These are phyloP conservation scores for Dioszegia hungarica DNA, from an alignment of 768 basidiomycete species.

Conservation along the genomic window DNA sequence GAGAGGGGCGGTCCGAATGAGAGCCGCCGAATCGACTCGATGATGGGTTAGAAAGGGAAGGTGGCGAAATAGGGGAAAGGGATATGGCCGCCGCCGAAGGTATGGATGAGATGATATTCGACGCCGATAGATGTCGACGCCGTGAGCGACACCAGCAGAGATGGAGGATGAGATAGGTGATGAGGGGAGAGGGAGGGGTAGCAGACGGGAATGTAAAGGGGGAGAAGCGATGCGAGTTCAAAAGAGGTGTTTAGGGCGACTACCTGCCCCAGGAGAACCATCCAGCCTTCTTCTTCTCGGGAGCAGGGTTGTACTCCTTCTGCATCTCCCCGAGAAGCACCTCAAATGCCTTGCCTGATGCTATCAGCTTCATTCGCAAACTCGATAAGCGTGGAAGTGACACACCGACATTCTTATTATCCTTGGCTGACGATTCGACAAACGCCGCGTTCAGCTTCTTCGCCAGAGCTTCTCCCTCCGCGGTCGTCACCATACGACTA, in stretches of 20 bases:
- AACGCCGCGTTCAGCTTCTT: conserved; percentile 68
- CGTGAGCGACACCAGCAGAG: too few species aligned
- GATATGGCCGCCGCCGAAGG: too few species aligned
- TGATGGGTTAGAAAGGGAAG: too few species aligned
- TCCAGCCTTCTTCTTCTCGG: conserved; percentile 46
- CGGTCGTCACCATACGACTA: conserved; percentile 54
- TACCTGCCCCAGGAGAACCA: conserved; percentile 41
- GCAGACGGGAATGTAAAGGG: neutral
- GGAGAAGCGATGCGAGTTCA: neutral
- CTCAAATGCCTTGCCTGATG: conserved; percentile 45
- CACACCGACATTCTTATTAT: conserved; percentile 81
- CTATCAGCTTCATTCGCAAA: too few species aligned
- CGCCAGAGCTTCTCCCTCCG: conserved; percentile 73
- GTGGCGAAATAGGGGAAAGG: too few species aligned
- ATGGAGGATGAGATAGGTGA: too few species aligned
- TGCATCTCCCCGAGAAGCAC: conserved; percentile 47
- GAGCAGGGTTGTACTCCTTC: conserved; percentile 46
- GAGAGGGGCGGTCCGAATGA: too few species aligned
- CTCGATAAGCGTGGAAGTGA: too few species aligned
- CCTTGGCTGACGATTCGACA: conserved; percentile 84
- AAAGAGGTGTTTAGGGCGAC: neutral
- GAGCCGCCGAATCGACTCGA: too few species aligned
- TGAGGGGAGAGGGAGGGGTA: neutral
- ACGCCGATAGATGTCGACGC: too few species aligned
- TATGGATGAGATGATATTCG: too few species aligned